Evolutionary conservation across 768 basidiomycete genomes (phyloP).

Genomic region (Sporobolomyces phaffii): DNA sequence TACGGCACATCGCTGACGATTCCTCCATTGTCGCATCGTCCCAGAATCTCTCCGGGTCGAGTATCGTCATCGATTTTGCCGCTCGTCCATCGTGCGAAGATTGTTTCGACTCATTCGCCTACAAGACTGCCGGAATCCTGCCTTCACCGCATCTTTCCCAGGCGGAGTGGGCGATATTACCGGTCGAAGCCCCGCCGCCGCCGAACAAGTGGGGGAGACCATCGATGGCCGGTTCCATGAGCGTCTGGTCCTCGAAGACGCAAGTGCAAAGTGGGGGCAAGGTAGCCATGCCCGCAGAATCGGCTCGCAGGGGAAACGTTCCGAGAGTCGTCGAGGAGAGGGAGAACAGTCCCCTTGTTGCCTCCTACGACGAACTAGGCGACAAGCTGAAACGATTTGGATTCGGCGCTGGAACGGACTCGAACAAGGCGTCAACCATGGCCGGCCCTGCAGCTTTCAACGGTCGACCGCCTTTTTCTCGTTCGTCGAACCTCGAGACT

Average conservation of each 20-base stretch:
- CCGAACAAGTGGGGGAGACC: conserved; percentile 31
- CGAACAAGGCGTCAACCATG: background rate
- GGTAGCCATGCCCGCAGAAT: background rate
- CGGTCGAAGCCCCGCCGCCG: conserved; percentile 10
- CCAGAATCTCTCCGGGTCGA: background rate
- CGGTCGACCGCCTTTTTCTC: background rate
- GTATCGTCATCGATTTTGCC: conserved; percentile 30
- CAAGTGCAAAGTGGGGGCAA: background rate
- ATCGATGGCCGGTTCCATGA: background rate
- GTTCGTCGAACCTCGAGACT: too few species aligned
- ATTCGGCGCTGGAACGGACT: background rate
- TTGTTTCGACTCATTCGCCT: conserved; percentile 32
- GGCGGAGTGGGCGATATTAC: background rate
- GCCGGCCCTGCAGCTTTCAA: background rate
- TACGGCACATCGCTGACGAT: background rate
- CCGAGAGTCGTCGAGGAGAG: conserved; percentile 17
- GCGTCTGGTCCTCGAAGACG: background rate
- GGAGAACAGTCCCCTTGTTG: conserved; percentile 23
- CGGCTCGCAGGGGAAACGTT: background rate
- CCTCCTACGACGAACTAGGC: conserved; percentile 26
- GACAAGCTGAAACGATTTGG: conserved; percentile 19
- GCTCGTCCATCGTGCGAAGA: conserved; percentile 23
- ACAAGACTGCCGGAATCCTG: conserved; percentile 5
- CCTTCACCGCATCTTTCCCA: conserved; percentile 19
- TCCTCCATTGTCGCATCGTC: background rate